A percentile compares a stretch with the other conserved stretches of the same genome.
Conservation (phyloP, 257 asterid species). For the Plantago major region DNA sequence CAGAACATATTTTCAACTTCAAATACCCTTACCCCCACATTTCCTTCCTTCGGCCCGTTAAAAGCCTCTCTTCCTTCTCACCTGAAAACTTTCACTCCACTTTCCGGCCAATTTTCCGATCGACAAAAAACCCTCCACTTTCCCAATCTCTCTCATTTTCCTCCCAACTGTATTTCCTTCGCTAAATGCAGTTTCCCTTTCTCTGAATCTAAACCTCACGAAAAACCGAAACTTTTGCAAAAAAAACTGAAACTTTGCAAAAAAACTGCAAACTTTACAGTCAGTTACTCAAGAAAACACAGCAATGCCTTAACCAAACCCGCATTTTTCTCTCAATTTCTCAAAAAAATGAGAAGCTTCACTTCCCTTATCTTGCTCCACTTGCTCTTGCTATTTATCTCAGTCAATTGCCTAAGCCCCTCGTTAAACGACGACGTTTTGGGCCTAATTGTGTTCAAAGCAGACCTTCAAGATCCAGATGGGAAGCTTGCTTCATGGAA, state of each 20-base stretch:
- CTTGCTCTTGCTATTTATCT: slow-evolving; percentile 20
- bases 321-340: neutral
- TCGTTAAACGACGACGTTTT: slow-evolving; percentile 85
- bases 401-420: slow-evolving; percentile 52
- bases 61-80: slow-evolving; percentile 15
- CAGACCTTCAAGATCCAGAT: slow-evolving; percentile 73
- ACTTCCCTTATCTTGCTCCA: slow-evolving; percentile 29
- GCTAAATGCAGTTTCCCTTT: neutral
- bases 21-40: neutral
- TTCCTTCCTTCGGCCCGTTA: slow-evolving; percentile 36
- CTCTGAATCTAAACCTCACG: no score
- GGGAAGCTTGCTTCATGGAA: slow-evolving; percentile 77
- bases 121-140: slow-evolving; percentile 7
- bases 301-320: slow-evolving; percentile 26
- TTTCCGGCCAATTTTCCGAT: slow-evolving; percentile 24
- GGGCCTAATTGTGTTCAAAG: slow-evolving; percentile 87
- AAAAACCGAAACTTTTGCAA: no score
- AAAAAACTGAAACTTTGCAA: no score
- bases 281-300: no score
- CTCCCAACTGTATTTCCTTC: neutral
- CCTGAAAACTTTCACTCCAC: slow-evolving; percentile 31
- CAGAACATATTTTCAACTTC: neutral
- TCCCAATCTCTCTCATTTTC: neutral
- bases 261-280: no score
- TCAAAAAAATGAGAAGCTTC: slow-evolving; percentile 51